These are phyloP conservation scores for Scedosporium aurantiacum DNA, from an alignment of 2,329 filamentous ascomycete genomes.

Conservation along the genomic window DNA sequence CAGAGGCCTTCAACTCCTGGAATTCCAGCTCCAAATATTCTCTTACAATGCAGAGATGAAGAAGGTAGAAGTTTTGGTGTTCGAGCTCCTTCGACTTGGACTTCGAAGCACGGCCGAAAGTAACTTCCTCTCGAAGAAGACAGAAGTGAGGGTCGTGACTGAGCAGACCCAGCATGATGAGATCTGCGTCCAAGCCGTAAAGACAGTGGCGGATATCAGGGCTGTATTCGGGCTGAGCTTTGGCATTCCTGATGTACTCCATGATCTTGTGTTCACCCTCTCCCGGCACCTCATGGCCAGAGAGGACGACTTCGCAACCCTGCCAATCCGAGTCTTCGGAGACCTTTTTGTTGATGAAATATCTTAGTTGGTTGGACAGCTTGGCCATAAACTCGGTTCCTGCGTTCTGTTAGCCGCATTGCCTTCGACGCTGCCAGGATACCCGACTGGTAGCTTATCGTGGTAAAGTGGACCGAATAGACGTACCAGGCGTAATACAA, in stretches of 20 bases:
- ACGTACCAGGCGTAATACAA: conserved; percentile 79
- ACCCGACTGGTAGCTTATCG: too few species aligned
- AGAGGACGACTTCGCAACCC: conserved; percentile 88
- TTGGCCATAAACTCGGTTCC: conserved; percentile 95
- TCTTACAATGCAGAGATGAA: conserved; percentile 94
- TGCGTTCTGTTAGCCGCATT: conserved; percentile 15
- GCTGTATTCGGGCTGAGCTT: conserved; percentile 87
- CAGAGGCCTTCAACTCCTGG: conserved; percentile 72
- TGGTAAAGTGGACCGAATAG: background rate
- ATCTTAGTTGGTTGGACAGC: conserved; percentile 85
- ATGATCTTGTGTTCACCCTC: conserved; percentile 99
- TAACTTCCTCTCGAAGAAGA: conserved; percentile 91
- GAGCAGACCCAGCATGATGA: conserved; percentile 96
- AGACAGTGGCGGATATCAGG: conserved; percentile 91
- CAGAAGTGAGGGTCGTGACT: conserved; percentile 99
- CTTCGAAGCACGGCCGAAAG: conserved; percentile 80
- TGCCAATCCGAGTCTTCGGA: conserved; percentile 97
- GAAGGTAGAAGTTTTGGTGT: conserved; percentile 95
- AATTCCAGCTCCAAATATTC: conserved; percentile 97
- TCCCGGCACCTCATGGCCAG: conserved; percentile 93
- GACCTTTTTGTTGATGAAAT: conserved; percentile 98
- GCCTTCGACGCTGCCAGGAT: conserved; percentile 9
- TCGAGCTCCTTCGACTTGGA: conserved; percentile 92
- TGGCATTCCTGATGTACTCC: conserved; percentile 98
- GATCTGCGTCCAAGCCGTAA: conserved; percentile 91